These are phyloP conservation scores for Torulaspora delbrueckii DNA, from an alignment of 805 yeast genomes.

Conservation along the genomic window DNA sequence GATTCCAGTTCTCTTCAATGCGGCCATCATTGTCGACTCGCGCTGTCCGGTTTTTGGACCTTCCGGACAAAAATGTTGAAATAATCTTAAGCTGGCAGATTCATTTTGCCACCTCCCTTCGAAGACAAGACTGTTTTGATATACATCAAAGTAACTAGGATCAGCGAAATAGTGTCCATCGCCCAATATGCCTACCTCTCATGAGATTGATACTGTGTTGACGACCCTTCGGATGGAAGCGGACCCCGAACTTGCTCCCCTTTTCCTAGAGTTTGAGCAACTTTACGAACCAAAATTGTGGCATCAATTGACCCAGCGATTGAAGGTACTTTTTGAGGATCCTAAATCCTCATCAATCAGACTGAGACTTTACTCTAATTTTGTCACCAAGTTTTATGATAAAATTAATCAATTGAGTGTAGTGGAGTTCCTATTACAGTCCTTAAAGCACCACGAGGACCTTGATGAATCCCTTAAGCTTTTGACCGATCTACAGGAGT, in stretches of 20 bases:
- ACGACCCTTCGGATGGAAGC: constrained; percentile 58
- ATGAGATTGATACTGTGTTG: constrained; percentile 30
- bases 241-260: constrained; percentile 57
- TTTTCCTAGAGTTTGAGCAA: constrained; percentile 59
- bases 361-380: constrained; percentile 62
- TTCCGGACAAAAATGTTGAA: not conserved
- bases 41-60: not conserved
- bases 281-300: constrained; percentile 83
- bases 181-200: constrained; percentile 10
- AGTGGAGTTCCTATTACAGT: constrained; percentile 63
- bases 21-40: not conserved
- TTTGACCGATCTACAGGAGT: constrained; percentile 42
- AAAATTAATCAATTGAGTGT: constrained; percentile 75
- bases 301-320: constrained; percentile 81
- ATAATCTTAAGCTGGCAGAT: not conserved
- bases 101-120: constrained; percentile 13
- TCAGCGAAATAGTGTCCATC: not conserved
- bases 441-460: constrained; percentile 43
- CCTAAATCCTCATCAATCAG: constrained; percentile 52
- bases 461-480: constrained; percentile 48
- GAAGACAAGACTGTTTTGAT: not conserved
- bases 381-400: constrained; percentile 60
- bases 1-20: not conserved
- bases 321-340: constrained; percentile 56
- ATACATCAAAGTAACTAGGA: not conserved